These are phyloP conservation scores for Haplosporangium sp. DNA, from an alignment of 371 early-diverging fungal genomes.

Conservation along the genomic window DNA sequence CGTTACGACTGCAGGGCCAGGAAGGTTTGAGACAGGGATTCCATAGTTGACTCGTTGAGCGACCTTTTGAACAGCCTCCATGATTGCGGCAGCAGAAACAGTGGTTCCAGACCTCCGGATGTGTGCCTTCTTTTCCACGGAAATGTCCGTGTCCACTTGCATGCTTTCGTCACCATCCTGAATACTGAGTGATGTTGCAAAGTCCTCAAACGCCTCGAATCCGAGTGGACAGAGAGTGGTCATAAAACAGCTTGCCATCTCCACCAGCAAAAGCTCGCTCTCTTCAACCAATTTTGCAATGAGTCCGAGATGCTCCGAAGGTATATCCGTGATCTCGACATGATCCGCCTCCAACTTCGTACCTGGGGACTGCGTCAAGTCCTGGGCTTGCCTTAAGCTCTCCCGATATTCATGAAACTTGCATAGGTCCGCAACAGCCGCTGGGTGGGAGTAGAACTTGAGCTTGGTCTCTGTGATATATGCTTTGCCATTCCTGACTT, in stretches of 20 bases:
- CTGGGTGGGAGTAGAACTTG: conserved; percentile 40
- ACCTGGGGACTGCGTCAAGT: conserved; percentile 23
- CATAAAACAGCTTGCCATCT: conserved; percentile 20
- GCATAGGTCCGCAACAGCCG: conserved; percentile 38
- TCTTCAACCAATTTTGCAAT: conserved; percentile 51
- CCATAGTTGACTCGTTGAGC: conserved; percentile 53
- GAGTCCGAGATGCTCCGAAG: conserved; percentile 31
- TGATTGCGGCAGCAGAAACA: conserved; percentile 31
- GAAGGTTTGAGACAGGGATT: conserved; percentile 33
- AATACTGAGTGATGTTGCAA: background rate
- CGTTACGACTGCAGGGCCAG: conserved; percentile 12
- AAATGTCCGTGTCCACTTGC: conserved; percentile 19
- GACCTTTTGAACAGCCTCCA: conserved; percentile 42
- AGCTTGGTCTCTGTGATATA: conserved; percentile 50
- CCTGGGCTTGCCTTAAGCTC: conserved; percentile 23
- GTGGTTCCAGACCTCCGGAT: conserved; percentile 15
- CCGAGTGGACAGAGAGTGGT: conserved; percentile 39
- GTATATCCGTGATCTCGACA: conserved; percentile 42
- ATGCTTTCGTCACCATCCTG: conserved; percentile 6
- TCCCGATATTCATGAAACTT: conserved; percentile 50
- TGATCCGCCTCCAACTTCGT: conserved; percentile 15
- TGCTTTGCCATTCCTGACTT: conserved; percentile 46
- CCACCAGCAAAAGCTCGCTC: conserved; percentile 32
- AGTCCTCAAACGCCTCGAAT: conserved; percentile 37
- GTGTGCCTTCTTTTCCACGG: background rate